Conservation (phyloP, 805 yeast species). For the Cyberlindnera meyerae region DNA sequence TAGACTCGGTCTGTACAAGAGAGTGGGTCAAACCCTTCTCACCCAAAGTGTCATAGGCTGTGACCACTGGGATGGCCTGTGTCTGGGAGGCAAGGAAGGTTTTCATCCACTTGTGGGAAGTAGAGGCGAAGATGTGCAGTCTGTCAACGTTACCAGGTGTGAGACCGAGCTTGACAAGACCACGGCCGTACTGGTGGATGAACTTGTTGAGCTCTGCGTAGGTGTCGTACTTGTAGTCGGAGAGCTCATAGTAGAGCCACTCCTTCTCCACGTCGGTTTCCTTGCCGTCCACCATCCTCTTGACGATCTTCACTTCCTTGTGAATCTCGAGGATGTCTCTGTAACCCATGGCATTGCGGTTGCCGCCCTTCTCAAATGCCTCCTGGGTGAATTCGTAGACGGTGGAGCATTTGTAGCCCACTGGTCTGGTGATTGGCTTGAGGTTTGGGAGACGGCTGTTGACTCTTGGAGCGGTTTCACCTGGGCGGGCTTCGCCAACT, state of each 20-base stretch:
- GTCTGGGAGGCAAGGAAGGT: slow-evolving; percentile 72
- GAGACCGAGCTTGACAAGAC: slow-evolving; percentile 70
- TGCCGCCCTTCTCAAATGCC: slow-evolving; percentile 52
- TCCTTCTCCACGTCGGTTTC: slow-evolving; percentile 68
- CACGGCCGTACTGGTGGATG: slow-evolving; percentile 60
- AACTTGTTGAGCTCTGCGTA: slow-evolving; percentile 50
- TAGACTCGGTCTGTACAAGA: slow-evolving; percentile 72
- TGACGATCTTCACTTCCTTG: slow-evolving; percentile 67
- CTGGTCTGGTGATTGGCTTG: slow-evolving; percentile 53
- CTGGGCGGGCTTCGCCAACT: slow-evolving; percentile 65
- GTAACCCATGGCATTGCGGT: slow-evolving; percentile 62
- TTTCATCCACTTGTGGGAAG: slow-evolving; percentile 90
- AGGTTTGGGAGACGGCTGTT: slow-evolving; percentile 43
- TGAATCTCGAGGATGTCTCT: slow-evolving; percentile 73
- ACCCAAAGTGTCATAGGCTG: slow-evolving; percentile 95
- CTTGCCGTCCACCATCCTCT: slow-evolving; percentile 75
- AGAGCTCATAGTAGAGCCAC: slow-evolving; percentile 81
- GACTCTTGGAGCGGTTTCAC: slow-evolving; percentile 83
- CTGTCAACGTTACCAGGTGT: slow-evolving; percentile 53
- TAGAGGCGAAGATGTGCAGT: slow-evolving; percentile 81
- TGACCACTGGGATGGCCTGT: slow-evolving; percentile 81
- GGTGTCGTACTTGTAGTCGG: slow-evolving; percentile 63
- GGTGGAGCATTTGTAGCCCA: slow-evolving; percentile 57
- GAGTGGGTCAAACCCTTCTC: slow-evolving; percentile 86
- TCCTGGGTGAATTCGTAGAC: slow-evolving; percentile 66